Evolutionary conservation across 164 flowering plant species (phyloP), one percentile per base, ranked within the genome.

Genomic region (Stephania japonica): DNA sequence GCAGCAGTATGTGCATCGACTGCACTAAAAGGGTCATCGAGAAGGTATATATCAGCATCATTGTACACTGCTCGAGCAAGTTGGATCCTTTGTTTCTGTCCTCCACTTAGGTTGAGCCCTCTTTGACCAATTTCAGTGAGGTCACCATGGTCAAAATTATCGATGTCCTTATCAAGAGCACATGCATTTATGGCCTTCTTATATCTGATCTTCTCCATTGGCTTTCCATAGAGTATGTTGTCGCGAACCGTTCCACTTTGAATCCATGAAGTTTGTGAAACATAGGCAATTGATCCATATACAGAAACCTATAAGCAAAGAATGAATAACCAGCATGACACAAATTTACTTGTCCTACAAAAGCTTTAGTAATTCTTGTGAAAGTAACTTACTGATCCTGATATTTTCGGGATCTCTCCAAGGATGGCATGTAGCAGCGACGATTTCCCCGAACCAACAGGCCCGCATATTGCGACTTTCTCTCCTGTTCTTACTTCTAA

Each of bases 31-130:
- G 63, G 63, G 63, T 56, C 63, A 56, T 56, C 63, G 7, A 56
- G 63, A 21, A 56, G 63, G 63, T 56, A 56, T n/a, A 56, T 56
- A 56, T 56, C 63, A 18, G 63, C 63, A 18, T 56, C 63, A 56
- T 56, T 56, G 63, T 56, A 56, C 63, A 56, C 63, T 56, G 63
- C 63, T 56, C 63, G 63, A 56, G 63, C 63, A 2, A 56, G 63
- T 73, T 94, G 98, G 75, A 94, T 86, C 80, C 98, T 82, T 78
- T 94, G 98, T 67, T 89, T 94, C 77, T 94, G 98, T 70, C 98
- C 98, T 13, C 98, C 98, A 77, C 98, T 94, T 90, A 94, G 53
- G 73, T 94, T 94, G 26, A 94, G 80, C 70, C 98, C 98, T 79
- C 97, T 81, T 80, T 94, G 89, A 7, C 98, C 97, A 24, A 94